phyloP scores from a whole-genome alignment of 495 filamentous ascomycete species.

The Wilcoxina mikolae region DNA sequence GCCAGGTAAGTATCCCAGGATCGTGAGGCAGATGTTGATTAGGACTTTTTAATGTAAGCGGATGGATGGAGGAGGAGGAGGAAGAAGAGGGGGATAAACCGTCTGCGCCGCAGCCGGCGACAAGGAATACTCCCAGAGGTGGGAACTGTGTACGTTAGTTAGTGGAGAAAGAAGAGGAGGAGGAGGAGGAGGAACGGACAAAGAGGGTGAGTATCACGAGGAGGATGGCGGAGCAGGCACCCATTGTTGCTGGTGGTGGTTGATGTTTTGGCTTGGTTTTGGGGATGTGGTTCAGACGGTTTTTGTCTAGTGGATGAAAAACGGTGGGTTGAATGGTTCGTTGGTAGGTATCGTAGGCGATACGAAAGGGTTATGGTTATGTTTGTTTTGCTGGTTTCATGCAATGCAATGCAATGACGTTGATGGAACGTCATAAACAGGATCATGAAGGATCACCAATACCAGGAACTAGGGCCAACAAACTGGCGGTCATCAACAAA shows the following conservation, averaged over 20 bases:
- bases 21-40: slow-evolving; percentile 77
- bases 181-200: slow-evolving; percentile 26
- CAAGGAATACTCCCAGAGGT: slow-evolving; percentile 81
- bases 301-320: background rate
- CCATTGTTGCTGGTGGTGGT: slow-evolving; percentile 30
- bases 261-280: slow-evolving; percentile 6
- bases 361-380: background rate
- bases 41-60: slow-evolving; percentile 33
- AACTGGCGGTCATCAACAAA: too few species aligned
- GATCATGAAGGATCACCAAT: too few species aligned
- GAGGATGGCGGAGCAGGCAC: slow-evolving; percentile 40
- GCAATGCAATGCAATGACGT: too few species aligned
- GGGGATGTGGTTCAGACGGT: background rate
- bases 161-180: background rate
- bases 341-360: background rate
- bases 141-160: slow-evolving; percentile 37
- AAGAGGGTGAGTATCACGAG: slow-evolving; percentile 45
- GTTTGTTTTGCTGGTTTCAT: too few species aligned
- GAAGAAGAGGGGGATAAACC: background rate
- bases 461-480: too few species aligned
- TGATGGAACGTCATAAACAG: too few species aligned
- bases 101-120: slow-evolving; percentile 69
- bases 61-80: background rate
- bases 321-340: too few species aligned
- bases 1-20: slow-evolving; percentile 67